A percentile compares a stretch with the other conserved stretches of the same genome.
Conservation (phyloP, 257 asterid species). For the Hygrophila difformis region DNA sequence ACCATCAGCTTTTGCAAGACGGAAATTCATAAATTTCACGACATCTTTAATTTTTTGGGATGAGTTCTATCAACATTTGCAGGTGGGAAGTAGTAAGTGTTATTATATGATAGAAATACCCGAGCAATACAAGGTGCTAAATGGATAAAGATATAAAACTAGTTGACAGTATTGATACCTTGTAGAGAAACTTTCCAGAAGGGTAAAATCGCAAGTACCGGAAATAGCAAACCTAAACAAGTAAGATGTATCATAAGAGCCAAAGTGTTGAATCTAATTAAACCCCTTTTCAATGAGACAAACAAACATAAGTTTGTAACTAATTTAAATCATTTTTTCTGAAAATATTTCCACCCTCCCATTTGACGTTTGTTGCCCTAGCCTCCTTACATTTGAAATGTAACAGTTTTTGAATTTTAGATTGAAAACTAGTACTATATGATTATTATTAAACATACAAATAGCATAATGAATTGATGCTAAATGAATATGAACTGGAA, state of each 20-base stretch:
- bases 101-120: no score
- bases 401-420: no score
- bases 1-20: constrained; percentile 47
- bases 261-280: not conserved
- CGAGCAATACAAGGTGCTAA: not conserved
- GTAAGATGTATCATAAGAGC: not conserved
- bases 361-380: no score
- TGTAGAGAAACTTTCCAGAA: constrained; percentile 88
- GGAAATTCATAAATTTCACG: constrained; percentile 71
- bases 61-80: constrained; percentile 48
- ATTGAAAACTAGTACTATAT: no score
- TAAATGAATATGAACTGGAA: no score
- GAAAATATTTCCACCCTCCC: no score
- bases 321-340: no score
- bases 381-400: no score
- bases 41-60: constrained; percentile 82
- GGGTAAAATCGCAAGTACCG: constrained; percentile 91
- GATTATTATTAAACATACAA: no score
- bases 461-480: no score
- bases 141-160: constrained; percentile 2
- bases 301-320: no score
- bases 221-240: constrained; percentile 77
- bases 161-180: constrained; percentile 40
- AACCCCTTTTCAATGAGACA: no score
- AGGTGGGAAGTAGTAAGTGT: constrained; percentile 4